Percentiles rank a stretch among this genome's conserved stretches.
Conservation (phyloP, 176 grass and related monocot species). For the Pontederia crassipes region DNA sequence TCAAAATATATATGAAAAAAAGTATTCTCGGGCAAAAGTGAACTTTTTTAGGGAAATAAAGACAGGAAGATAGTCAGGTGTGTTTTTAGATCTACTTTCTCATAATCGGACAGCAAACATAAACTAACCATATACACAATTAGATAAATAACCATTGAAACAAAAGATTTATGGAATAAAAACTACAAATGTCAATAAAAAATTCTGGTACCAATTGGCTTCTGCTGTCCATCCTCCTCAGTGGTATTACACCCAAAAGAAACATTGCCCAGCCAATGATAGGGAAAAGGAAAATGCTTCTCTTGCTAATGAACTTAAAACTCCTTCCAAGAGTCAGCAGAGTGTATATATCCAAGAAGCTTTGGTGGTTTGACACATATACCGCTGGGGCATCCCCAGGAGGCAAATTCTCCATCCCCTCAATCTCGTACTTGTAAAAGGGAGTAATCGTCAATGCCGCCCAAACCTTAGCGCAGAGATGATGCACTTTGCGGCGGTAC, state of each 20-base stretch:
- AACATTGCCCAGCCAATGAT: constrained; percentile 98
- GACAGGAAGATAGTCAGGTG: too few relatives aligned
- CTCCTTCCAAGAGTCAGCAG: constrained; percentile 70
- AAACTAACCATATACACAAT: neutral
- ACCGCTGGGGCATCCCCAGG: constrained; percentile 48
- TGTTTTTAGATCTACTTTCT: too few relatives aligned
- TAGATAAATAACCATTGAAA: neutral
- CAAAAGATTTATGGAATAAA: constrained; percentile 8
- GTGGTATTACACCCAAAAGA: constrained; percentile 81
- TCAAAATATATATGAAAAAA: too few relatives aligned
- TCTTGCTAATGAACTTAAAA: constrained; percentile 99
- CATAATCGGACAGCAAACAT: neutral
- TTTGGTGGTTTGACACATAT: constrained; percentile 94
- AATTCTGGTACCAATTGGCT: constrained; percentile 67
- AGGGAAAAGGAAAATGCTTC: constrained; percentile 83
- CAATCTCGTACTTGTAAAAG: constrained; percentile 85
- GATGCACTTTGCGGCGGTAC: constrained; percentile 53
- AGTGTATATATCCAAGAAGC: constrained; percentile 92
- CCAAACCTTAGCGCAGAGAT: constrained; percentile 79
- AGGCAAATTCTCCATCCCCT: constrained; percentile 83
- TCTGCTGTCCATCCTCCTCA: constrained; percentile 75
- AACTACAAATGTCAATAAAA: constrained; percentile 5
- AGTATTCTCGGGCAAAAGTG: too few relatives aligned
- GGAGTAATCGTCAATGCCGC: constrained; percentile 61
- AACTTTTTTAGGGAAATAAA: too few relatives aligned